phyloP scores from a whole-genome alignment of 495 filamentous ascomycete species.

The Neurospora africana region DNA sequence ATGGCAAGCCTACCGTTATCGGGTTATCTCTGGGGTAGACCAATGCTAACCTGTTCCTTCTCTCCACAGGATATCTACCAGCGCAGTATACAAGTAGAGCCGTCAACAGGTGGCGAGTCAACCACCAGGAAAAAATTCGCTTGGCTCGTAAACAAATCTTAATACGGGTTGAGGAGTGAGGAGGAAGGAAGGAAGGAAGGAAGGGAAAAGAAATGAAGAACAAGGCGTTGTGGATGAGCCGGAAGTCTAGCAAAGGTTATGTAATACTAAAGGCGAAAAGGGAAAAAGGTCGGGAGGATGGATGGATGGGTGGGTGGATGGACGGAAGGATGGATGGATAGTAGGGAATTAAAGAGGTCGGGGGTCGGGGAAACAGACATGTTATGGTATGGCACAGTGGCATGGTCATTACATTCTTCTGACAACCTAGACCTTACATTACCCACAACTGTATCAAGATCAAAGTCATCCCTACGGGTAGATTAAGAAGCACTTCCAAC shows the following conservation, averaged over 20 bases:
- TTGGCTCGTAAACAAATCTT: constrained; percentile 40
- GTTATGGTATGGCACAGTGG: not conserved
- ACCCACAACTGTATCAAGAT: not conserved
- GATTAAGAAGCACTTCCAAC: not conserved
- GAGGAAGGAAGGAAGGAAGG: not conserved
- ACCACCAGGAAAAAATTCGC: constrained; percentile 46
- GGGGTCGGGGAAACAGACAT: not conserved
- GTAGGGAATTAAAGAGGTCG: not conserved
- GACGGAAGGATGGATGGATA: not conserved
- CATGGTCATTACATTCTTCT: not conserved
- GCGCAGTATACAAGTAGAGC: constrained; percentile 46
- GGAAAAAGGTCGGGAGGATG: not conserved
- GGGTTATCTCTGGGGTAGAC: not conserved
- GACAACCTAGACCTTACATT: not conserved
- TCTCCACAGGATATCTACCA: constrained; percentile 47
- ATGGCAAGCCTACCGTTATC: not conserved
- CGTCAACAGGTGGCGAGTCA: constrained; percentile 21
- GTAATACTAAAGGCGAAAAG: not conserved
- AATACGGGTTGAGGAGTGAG: not conserved
- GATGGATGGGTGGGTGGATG: not conserved
- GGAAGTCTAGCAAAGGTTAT: not conserved
- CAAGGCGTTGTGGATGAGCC: not conserved
- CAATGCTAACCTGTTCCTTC: not conserved
- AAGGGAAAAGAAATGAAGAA: not conserved
- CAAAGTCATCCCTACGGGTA: not conserved